Evolutionary conservation across 2,329 filamentous ascomycete genomes (phyloP), one percentile per base, ranked within the genome.

Genomic region (Chalaropsis ovoidea): DNA sequence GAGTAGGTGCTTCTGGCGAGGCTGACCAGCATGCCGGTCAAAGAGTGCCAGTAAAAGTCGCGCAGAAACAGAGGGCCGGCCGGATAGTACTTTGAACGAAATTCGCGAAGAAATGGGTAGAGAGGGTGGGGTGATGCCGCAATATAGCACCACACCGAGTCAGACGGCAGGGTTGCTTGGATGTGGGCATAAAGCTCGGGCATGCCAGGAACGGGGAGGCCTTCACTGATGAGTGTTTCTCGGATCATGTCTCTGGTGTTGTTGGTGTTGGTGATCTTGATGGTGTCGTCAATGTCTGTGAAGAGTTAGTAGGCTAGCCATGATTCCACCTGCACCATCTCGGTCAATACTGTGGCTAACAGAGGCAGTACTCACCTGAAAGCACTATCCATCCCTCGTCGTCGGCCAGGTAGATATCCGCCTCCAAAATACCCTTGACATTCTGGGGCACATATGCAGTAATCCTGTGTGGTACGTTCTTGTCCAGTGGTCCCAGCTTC

Each of bases 61-160:
- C 93, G 86, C 6, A 97, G 81, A 43, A 96, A 84, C 68, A 96
- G 81, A 27, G 90, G 90, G 11, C 93, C 93, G 2, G 81, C 81
- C 0, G 88, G 89, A 72, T 86, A 97, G 74, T 88, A 77, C 1
- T 79, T 73, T 64, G 86, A 77, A 43, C 90, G 80, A 76, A 97
- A 97, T 0, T 80, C 74, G 65, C 82, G 86, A 27, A 97, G 81
- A 75, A 96, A 94, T 0, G 89, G 88, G 72, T 96, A 96, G 10
- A 97, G 82, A 71, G 95, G 96, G 78, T 96, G 96, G 0, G 93
- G 93, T 0, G 91, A 95, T 0, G 93, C 92, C 0, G 90, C 95
- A 60, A 97, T 82, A 75, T 97, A 97, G 78, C 95, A 96, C 81
- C 89, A 96, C 0, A 90, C 83, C 1, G 90, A 87, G 8, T 81